Conservation (phyloP, 306 rosid species). For the Quercus engelmannii region DNA sequence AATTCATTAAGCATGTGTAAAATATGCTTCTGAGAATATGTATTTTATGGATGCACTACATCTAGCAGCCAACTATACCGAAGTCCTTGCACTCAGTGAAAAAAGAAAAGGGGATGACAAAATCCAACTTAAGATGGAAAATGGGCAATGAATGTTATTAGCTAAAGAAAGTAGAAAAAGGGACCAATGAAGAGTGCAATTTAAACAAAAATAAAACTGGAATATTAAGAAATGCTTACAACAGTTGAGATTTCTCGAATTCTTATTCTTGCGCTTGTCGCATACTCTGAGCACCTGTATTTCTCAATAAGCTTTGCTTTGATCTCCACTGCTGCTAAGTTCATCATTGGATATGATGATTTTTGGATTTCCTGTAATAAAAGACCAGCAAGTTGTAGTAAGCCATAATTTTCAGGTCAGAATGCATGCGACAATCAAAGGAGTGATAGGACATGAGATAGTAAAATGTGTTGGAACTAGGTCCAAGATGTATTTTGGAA, state of each 20-base stretch:
- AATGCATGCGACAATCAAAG: background rate
- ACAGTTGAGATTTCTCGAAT: slow-evolving; percentile 34
- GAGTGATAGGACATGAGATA: background rate
- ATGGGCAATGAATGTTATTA: background rate
- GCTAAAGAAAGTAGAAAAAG: background rate
- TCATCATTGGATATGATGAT: background rate
- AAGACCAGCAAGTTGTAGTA: background rate
- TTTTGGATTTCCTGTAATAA: slow-evolving; percentile 32
- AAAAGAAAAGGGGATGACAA: background rate
- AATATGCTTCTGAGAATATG: background rate
- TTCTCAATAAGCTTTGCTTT: slow-evolving; percentile 43
- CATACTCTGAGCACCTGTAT: slow-evolving; percentile 48
- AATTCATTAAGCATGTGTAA: background rate
- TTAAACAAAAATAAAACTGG: background rate
- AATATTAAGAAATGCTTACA: slow-evolving; percentile 17
- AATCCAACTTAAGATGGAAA: background rate
- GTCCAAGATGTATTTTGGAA: background rate
- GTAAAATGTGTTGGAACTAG: background rate
- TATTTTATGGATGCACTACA: background rate
- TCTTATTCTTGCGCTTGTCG: slow-evolving; percentile 31
- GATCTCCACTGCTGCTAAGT: slow-evolving; percentile 34
- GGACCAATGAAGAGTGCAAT: background rate
- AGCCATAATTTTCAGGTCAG: background rate
- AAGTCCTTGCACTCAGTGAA: too few relatives aligned
- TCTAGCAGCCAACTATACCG: too few relatives aligned